Base-by-base conservation (phyloP, 73 alveolate genomes). In the Loxodes magnus region DNA sequence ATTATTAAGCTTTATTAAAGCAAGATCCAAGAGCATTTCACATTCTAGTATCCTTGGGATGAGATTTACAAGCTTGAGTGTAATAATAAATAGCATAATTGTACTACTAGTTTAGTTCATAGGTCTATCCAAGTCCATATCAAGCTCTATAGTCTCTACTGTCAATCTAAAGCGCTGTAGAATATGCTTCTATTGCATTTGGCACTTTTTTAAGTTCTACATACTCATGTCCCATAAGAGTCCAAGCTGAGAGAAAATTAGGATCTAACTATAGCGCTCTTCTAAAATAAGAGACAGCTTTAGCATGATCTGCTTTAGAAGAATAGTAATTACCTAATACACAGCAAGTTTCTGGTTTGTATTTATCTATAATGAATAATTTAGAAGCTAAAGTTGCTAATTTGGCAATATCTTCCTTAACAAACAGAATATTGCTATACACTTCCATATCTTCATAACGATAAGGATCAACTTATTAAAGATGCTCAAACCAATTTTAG, bases 341-440 rank as follows among this genome's bases (percentile, higher is more conserved):
- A 67, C 97, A 92, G 71, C 99, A 92, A 4, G 99, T 90, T 48
- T 92, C 99, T 4, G 99, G 96, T 5, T 95, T 74, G 71, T 92
- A 92, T 66, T 92, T 92, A 52, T 92, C 94, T 59, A 85, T 84
- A 33, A 87, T 84, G 71, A 77, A 92, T 29, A 87, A 67, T 69
- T 80, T 42, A 51, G 76, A 77, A 26, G 99, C 99, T 49, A 92
- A 74, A 70, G 79, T 79, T 26, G 96, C 92, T 37, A 92, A 67
- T 56, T 92, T 96, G 14, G 97, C 96, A 43, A 67, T 74, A 55
- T 88, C 91, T 63, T 92, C 99, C 68, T 90, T 86, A 29, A 92
- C 91, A 60, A 85, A 92, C 44, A 92, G 82, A 28, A 92, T 92
- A 71, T 92, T 76, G 1, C 96, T 81, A 69, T 80, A 92, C 34